phyloP scores from a whole-genome alignment of 441 rosid species.

The Pelargonium australe region DNA sequence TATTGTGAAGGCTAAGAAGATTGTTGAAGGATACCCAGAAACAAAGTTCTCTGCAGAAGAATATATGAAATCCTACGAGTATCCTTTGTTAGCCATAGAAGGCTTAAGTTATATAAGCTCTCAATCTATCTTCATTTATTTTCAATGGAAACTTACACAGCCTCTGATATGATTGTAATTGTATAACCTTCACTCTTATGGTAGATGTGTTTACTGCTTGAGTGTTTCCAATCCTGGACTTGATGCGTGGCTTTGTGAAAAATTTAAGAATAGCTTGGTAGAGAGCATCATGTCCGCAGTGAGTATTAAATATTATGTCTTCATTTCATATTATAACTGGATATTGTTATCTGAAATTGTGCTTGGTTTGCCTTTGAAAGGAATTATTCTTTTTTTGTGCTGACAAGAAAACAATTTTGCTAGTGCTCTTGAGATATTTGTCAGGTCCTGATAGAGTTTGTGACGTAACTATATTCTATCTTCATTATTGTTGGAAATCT shows the following conservation, averaged over 20 bases:
- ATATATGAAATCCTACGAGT: slow-evolving; percentile 26
- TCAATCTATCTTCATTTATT: slow-evolving; percentile 4
- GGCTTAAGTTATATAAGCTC: background rate
- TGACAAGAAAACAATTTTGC: no score
- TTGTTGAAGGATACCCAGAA: slow-evolving; percentile 31
- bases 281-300: slow-evolving; percentile 27
- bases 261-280: slow-evolving; percentile 23
- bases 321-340: no score
- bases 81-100: slow-evolving; percentile 16
- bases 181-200: slow-evolving; percentile 19
- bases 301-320: slow-evolving; percentile 5
- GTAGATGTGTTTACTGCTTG: slow-evolving; percentile 28
- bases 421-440: no score
- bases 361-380: no score
- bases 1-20: slow-evolving; percentile 28
- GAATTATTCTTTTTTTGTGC: no score
- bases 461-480: no score
- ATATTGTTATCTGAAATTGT: no score
- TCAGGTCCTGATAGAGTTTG: no score
- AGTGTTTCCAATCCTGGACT: slow-evolving; percentile 14
- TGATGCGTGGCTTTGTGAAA: slow-evolving; percentile 21
- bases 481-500: no score
- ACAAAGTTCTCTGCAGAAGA: slow-evolving; percentile 28
- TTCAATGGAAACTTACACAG: background rate
- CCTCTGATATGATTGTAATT: background rate